phyloP scores from a whole-genome alignment of 441 rosid genomes.

The Bruguiera hainesii region DNA sequence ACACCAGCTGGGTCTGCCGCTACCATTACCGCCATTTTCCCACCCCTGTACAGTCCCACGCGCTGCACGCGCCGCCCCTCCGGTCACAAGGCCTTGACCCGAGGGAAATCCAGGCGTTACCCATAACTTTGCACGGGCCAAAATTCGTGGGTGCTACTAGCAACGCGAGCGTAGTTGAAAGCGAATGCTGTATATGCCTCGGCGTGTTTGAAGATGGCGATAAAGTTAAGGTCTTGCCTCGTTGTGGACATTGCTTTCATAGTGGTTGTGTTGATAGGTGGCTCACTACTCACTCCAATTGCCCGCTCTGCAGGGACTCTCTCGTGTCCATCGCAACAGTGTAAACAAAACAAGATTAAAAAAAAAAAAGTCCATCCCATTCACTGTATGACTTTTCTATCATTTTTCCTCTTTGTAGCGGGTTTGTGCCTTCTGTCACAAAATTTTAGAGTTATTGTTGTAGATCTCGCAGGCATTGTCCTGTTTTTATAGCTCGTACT shows the following conservation, averaged over 20 bases:
- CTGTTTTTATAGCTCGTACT: too few species aligned
- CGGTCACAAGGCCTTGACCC: slow-evolving; percentile 28
- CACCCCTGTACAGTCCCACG: neutral
- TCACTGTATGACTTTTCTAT: too few species aligned
- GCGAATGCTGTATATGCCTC: slow-evolving; percentile 40
- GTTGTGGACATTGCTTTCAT: slow-evolving; percentile 37
- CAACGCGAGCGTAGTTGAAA: neutral
- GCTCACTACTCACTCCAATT: slow-evolving; percentile 34
- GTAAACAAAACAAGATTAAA: neutral
- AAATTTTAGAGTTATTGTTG: too few species aligned
- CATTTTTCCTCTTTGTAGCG: too few species aligned
- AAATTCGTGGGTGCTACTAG: neutral
- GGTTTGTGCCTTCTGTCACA: too few species aligned
- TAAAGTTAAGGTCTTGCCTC: slow-evolving; percentile 39
- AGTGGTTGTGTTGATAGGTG: slow-evolving; percentile 41
- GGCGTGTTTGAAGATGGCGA: slow-evolving; percentile 40
- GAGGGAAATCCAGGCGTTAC: slow-evolving; percentile 27
- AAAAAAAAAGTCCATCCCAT: too few species aligned
- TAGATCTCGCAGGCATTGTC: too few species aligned
- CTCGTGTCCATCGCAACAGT: slow-evolving; percentile 22
- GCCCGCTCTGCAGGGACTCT: slow-evolving; percentile 45
- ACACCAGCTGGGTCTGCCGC: slow-evolving; percentile 40
- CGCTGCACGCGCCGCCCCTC: slow-evolving; percentile 8
- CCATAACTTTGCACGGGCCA: slow-evolving; percentile 25
- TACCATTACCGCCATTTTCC: neutral